Base-by-base conservation (phyloP, 306 rosid species). In the Casuarina glauca region DNA sequence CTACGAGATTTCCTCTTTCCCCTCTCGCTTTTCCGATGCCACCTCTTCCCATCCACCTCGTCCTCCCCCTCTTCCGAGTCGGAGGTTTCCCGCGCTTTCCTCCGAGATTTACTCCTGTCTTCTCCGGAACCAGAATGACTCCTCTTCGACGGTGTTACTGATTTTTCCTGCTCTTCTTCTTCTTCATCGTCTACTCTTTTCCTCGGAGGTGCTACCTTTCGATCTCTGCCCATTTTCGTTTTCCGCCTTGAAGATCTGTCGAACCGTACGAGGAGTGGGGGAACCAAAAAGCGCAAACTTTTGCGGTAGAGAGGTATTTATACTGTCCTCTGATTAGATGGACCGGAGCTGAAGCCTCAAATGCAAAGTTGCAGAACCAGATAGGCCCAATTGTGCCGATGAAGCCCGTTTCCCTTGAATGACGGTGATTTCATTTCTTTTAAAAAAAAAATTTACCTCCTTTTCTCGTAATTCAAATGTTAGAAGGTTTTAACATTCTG, bases 1-100 rank as follows among this genome's bases (percentile, higher is more conserved):
- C 83, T 78, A 67, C 97, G 82, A 8, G 91, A 88, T 46, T 82
- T 91, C 20, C 89, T 45, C 90, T 84, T 88, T 50, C 87, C 69
- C 46, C 72, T 72, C 17, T 67, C 70, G 35, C 83, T 70, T 62
- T 50, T 81, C 54, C 84, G 75, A 41, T 60, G 74, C n/a, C 17
- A 10, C 11, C 35, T 66, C 17, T 45, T 74, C 43, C 49, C 72
- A 16, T 82, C 87, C 9, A 64, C 79, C 1, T 82, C 82, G 10
- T 51, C 87, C 9, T 69, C 79, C 1, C 80, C 82, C 15, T 51
- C 86, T n/a, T 89, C 86, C 11, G 87, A 88, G 36, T 74, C 89
- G 1, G 86, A 88, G 80, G 62, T 84, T 66, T 81, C 85, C 53
- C 88, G 88, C 62, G 80, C 43, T 81, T 87, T 89, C 57, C 86